Evolutionary conservation across 2,329 filamentous ascomycete genomes (phyloP).

Genomic region (Talaromyces amestolkiae): DNA sequence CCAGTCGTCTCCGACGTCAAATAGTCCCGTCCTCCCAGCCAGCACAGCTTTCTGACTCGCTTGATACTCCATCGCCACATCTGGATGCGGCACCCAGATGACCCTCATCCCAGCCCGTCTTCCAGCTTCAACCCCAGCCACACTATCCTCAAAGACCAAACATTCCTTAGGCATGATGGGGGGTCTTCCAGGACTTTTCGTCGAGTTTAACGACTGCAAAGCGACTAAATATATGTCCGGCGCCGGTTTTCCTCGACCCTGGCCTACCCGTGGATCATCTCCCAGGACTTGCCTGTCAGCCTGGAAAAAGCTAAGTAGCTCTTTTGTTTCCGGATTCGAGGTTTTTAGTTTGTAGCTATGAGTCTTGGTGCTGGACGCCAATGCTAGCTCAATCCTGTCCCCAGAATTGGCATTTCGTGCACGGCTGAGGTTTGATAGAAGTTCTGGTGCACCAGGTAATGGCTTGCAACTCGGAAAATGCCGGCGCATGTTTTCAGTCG

Average conservation of each 20-base stretch:
- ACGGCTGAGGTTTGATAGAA: slow-evolving; percentile 23
- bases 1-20: slow-evolving; percentile 31
- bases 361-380: slow-evolving; percentile 27
- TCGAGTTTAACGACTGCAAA: slow-evolving; percentile 24
- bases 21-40: slow-evolving; percentile 28
- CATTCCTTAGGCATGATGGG: slow-evolving; percentile 30
- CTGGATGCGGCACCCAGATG: slow-evolving; percentile 34
- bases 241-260: slow-evolving; percentile 26
- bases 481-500: slow-evolving; percentile 25
- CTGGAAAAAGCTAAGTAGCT: slow-evolving; percentile 22
- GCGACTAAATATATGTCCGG: slow-evolving; percentile 22
- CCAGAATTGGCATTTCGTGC: slow-evolving; percentile 20
- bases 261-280: slow-evolving; percentile 25
- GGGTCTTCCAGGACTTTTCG: not conserved
- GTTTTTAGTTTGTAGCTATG: slow-evolving; percentile 26
- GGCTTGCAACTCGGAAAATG: slow-evolving; percentile 31
- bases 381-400: slow-evolving; percentile 24
- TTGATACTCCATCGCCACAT: slow-evolving; percentile 35
- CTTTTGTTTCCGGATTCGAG: slow-evolving; percentile 24
- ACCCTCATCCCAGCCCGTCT: slow-evolving; percentile 37
- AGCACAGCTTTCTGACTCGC: slow-evolving; percentile 23
- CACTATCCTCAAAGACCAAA: slow-evolving; percentile 37
- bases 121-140: slow-evolving; percentile 32
- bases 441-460: slow-evolving; percentile 24
- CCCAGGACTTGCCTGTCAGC: slow-evolving; percentile 21